Percentiles rank a stretch among this genome's conserved stretches.
Conservation (phyloP, 352 stramenopile species). For the Ophiocytium majus region DNA sequence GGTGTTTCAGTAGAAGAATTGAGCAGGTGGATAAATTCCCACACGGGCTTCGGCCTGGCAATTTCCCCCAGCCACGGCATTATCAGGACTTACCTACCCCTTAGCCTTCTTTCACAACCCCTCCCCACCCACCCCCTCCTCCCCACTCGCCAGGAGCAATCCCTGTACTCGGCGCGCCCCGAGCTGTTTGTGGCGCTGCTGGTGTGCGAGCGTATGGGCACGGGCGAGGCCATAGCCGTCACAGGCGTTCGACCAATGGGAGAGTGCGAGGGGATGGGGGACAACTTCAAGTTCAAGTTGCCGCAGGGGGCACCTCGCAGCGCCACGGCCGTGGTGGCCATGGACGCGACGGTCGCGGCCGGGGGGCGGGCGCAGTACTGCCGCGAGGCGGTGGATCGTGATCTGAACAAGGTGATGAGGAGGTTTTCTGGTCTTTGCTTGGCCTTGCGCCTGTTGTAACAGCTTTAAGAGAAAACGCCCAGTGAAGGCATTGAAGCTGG, state of each 20-base stretch:
- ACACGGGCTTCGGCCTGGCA: too few species aligned
- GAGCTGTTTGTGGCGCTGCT: slow-evolving; percentile 41
- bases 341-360: slow-evolving; percentile 14
- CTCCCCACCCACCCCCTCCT: not conserved
- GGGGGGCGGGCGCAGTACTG: slow-evolving; percentile 6
- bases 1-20: too few species aligned
- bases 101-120: too few species aligned
- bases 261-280: slow-evolving; percentile 35
- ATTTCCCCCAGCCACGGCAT: too few species aligned
- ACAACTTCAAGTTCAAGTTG: slow-evolving; percentile 16
- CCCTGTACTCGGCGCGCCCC: slow-evolving; percentile 40
- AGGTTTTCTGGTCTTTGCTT: too few species aligned
- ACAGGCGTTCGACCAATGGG: slow-evolving; percentile 5
- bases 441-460: too few species aligned
- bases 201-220: slow-evolving; percentile 5
- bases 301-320: not conserved
- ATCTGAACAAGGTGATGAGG: slow-evolving; percentile 40
- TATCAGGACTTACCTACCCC: too few species aligned
- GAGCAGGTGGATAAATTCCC: too few species aligned
- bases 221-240: slow-evolving; percentile 35
- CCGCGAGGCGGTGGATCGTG: not conserved
- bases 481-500: too few species aligned
- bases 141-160: too few species aligned
- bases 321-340: not conserved
- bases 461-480: too few species aligned